Conservation (phyloP, 176 grass and related monocot species). For the Secale cereale region DNA sequence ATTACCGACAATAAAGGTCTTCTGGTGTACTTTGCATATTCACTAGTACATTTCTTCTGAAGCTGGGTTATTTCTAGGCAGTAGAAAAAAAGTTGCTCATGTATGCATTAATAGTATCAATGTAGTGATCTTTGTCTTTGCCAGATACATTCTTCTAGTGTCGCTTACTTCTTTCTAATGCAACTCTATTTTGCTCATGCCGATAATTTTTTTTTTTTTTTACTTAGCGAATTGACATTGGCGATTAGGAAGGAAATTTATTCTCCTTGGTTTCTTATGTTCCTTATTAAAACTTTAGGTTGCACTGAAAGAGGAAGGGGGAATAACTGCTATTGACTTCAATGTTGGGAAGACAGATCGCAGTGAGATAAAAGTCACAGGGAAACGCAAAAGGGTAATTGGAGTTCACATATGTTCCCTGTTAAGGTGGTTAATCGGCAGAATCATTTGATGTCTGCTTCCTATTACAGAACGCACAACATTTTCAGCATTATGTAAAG, state of each 20-base stretch:
- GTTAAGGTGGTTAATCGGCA: neutral
- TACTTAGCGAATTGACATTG: neutral
- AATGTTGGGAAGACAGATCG: slow-evolving; percentile 92
- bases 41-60: neutral
- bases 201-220: too few relatives aligned
- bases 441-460: slow-evolving; percentile 4
- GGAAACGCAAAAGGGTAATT: slow-evolving; percentile 92
- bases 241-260: neutral
- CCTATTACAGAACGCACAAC: slow-evolving; percentile 75
- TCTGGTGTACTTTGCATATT: neutral
- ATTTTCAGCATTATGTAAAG: slow-evolving; percentile 86
- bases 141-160: neutral
- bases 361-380: slow-evolving; percentile 90
- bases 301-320: slow-evolving; percentile 75
- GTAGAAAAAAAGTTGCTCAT: neutral
- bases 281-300: slow-evolving; percentile 19
- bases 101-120: neutral
- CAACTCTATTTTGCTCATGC: too few relatives aligned
- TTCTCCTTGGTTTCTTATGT: slow-evolving; percentile 12
- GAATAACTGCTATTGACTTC: slow-evolving; percentile 72
- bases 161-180: neutral
- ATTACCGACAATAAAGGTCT: neutral
- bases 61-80: neutral
- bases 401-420: neutral
- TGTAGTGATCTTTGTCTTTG: neutral